Evolutionary conservation across 306 rosid genomes (phyloP), one percentile per base, ranked within the genome.

Genomic region (Comarum palustre): DNA sequence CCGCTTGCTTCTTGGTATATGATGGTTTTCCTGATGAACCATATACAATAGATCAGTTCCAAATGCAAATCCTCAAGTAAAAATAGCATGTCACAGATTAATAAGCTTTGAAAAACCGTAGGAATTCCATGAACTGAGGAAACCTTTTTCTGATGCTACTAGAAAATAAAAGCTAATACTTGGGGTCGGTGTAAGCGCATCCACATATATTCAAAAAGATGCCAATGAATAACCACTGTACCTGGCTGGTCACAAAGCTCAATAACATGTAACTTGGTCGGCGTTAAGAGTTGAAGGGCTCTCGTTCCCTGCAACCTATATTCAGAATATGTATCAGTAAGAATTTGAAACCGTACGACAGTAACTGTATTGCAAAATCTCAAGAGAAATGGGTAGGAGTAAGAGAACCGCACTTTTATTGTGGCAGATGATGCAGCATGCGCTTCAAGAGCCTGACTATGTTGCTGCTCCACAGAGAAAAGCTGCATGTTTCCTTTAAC

Each of bases 221-320:
- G 59, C 52, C 38, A 39, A 17, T 73, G 25, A 32, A 19, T 45
- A 46, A 48, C 45, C 58, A 45, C 17, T 71, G 68, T 48, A 90
- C 96, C 96, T 84, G 96, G 93, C 84, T 86, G 93, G 75, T 90
- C 93, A 68, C 93, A 93, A 86, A 90, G 96, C 82, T 90, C 96
- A 74, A 90, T 90, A 66, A 87, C 81, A 81, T 90, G 80, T 59
- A 79, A 87, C 82, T 77, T 87, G 96, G 79, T 93, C 96, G 66
- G 93, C 88, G 81, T 90, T 90, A 73, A 90, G 93, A 77, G 54
- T 83, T 43, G 96, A 90, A 74, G 87, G 86, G 77, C 83, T 83
- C 67, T 90, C 96, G 74, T 84, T 90, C 68, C 96, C 96, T 16
- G 86, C 41, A 82, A 90, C 87, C 96, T 90, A 71, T 58, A 68